Evolutionary conservation across 805 yeast genomes (phyloP).

Genomic region (Wickerhamomyces sydowiorum): DNA sequence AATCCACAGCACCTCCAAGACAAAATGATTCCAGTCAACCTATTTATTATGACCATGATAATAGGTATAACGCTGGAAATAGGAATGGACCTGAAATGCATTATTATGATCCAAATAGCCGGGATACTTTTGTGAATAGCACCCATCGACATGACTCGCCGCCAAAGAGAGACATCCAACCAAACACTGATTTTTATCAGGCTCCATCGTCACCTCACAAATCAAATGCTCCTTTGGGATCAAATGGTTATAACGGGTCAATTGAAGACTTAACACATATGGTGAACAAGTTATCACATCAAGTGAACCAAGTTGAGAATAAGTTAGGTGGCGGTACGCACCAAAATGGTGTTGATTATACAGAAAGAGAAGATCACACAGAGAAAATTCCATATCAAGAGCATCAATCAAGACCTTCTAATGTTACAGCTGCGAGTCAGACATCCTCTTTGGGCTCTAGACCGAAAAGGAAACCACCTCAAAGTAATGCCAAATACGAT

Average conservation of each 20-base stretch:
- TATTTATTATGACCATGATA: background rate
- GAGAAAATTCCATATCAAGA: slow-evolving; percentile 5
- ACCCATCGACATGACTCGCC: too few relatives aligned
- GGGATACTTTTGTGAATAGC: background rate
- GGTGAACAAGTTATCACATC: slow-evolving; percentile 28
- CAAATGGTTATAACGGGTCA: slow-evolving; percentile 4
- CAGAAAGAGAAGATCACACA: background rate
- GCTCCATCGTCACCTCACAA: background rate
- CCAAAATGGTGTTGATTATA: too few relatives aligned
- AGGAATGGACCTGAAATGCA: too few relatives aligned
- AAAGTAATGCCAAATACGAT: background rate
- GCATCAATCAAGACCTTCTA: slow-evolving; percentile 5
- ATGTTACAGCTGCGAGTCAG: background rate
- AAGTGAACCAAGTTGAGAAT: slow-evolving; percentile 18
- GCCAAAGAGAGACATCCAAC: too few relatives aligned
- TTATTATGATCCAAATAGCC: background rate
- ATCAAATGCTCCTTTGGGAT: background rate
- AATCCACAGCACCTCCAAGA: slow-evolving; percentile 10
- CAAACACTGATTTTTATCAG: background rate
- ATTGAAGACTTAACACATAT: slow-evolving; percentile 28
- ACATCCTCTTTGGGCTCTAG: slow-evolving; percentile 1
- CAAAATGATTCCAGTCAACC: background rate
- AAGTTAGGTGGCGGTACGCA: slow-evolving; percentile 12
- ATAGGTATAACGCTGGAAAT: background rate
- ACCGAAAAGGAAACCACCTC: slow-evolving; percentile 10